Base-by-base conservation (phyloP, 805 yeast species). In the Pichia scutulata region DNA sequence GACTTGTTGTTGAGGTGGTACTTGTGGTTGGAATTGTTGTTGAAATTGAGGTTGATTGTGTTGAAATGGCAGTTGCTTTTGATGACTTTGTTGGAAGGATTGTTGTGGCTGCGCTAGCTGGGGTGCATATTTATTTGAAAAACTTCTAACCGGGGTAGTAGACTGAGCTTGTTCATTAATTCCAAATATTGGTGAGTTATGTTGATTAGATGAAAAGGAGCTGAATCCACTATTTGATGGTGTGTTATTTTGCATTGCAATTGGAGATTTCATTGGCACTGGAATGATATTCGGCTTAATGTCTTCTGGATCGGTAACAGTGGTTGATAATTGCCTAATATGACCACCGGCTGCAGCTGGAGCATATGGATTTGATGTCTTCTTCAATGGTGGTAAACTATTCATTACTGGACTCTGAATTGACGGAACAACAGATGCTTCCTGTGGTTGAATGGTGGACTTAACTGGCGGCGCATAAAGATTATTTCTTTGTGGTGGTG, bases 301-400 rank as follows among this genome's bases (percentile, higher is more conserved):
- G 2, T 63, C 61, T 24, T 41, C 40, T 8, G 60, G 56, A n/a
- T 43, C 55, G 1, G 59, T 49, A 7, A 60, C 43, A 1, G 48
- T 46, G 0, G 57, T 47, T 2, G 68, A 63, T 1, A 54, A 22
- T 2, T 60, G 59, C 49, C 65, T 57, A 5, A 61, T 59, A 52
- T 62, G 69, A 2, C 67, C 69, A 6, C 67, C 67, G 12, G 45
- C 60, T 26, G 58, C 61, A 2, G 63, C 55, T 16, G 69, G 69
- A 23, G 67, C 69, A 56, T 64, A 64, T 7, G 68, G 67, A 42
- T 65, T 64, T 12, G 60, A 47, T 4, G 60, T 21, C 41, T 52
- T 55, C 40, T 30, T 51, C 19, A 42, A 3, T n/a, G 39, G 39
- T 9, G 47, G 51, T 9, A 44, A 9, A 23, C 7, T 41, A 24